Conservation (phyloP, 1,139 yeast species). For the Pichia sp. region DNA sequence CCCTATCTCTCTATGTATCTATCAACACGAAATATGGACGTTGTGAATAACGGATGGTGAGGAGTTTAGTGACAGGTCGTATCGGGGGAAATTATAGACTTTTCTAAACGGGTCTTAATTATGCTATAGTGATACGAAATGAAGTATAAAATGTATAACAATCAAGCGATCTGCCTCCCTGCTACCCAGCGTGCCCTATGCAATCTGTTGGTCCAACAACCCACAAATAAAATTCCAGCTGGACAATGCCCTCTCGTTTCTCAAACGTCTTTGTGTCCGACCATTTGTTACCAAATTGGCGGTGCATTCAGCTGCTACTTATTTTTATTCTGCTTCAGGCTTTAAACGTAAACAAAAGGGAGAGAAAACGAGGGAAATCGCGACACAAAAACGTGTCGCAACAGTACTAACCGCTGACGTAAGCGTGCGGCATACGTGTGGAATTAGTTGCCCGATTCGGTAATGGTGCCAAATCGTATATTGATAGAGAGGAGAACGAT, state of each 20-base stretch:
- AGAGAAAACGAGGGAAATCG: neutral
- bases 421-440: neutral
- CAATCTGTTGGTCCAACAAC: neutral
- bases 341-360: neutral
- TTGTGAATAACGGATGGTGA: neutral
- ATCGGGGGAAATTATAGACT: neutral
- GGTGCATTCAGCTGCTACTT: neutral
- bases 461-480: too few species aligned
- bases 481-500: too few species aligned
- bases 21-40: neutral
- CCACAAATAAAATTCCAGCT: neutral
- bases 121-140: neutral
- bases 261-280: neutral
- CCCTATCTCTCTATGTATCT: neutral
- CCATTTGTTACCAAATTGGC: neutral
- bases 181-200: neutral
- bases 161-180: neutral
- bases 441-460: too few species aligned
- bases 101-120: neutral
- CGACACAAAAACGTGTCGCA: neutral
- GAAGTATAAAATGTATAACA: neutral
- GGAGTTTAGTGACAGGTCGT: neutral
- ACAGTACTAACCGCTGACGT: neutral
- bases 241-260: conserved; percentile 1
- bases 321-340: neutral